Evolutionary conservation across 148 eudicot genomes (phyloP).

Genomic region (Spergularia bocconei): DNA sequence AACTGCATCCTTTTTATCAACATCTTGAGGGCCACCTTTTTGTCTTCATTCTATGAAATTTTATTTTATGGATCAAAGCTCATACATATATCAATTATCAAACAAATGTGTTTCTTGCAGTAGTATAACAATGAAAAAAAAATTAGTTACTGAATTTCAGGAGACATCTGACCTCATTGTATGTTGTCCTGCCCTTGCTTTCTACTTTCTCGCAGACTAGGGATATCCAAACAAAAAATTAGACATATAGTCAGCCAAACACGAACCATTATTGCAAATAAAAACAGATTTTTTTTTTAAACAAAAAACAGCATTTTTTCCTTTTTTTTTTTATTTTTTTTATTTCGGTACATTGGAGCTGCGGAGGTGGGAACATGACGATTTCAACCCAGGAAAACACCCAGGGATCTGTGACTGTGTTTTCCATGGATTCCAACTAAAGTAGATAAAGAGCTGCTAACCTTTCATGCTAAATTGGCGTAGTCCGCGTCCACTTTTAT

Average conservation of each 20-base stretch:
- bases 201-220: slow-evolving; percentile 95
- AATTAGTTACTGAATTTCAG: not conserved
- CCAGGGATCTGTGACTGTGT: not conserved
- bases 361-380: too few species aligned
- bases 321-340: too few species aligned
- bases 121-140: not conserved
- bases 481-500: slow-evolving; percentile 96
- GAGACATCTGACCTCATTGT: slow-evolving; percentile 67
- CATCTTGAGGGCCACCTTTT: not conserved
- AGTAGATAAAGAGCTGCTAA: slow-evolving; percentile 24
- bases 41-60: not conserved
- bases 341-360: too few species aligned
- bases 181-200: slow-evolving; percentile 98
- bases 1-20: not conserved
- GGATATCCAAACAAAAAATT: slow-evolving; percentile 8
- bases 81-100: not conserved
- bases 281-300: not conserved
- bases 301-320: not conserved
- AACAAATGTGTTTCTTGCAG: not conserved
- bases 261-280: not conserved
- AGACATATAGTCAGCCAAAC: slow-evolving; percentile 19
- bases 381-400: too few species aligned
- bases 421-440: not conserved
- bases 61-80: not conserved
- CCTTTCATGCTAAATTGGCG: slow-evolving; percentile 99